Percentiles rank a stretch among this genome's conserved stretches.
Evolutionary conservation across 371 early-diverging fungal species (phyloP).

Genomic region (Circinella umbellata): DNA sequence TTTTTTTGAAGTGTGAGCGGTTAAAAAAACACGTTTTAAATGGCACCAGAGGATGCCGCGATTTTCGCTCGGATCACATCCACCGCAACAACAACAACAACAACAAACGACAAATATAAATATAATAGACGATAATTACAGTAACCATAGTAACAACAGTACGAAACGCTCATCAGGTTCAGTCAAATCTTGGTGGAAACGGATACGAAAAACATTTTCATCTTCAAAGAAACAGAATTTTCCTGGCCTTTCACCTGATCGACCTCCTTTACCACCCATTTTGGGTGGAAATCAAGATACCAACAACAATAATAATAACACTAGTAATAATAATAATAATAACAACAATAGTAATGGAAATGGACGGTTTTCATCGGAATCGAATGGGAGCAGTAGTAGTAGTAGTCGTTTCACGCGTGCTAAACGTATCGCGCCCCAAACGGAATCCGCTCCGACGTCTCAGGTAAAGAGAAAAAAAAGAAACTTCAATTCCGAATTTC

Average conservation of each 20-base stretch:
- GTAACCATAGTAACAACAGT: background rate
- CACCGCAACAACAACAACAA: conserved; percentile 12
- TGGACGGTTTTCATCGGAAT: conserved; percentile 5
- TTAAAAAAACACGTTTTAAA: conserved; percentile 1
- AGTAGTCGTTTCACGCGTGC: conserved; percentile 6
- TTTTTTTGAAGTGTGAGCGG: background rate
- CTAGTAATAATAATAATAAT: background rate
- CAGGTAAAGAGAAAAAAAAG: background rate
- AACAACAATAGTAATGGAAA: conserved; percentile 4
- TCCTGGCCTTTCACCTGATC: conserved; percentile 16
- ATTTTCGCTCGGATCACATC: conserved; percentile 14
- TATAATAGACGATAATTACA: background rate
- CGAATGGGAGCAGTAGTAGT: background rate
- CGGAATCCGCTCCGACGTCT: conserved; percentile 10
- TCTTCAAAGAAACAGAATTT: conserved; percentile 2
- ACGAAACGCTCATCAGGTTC: background rate
- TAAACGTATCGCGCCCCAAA: conserved; percentile 12
- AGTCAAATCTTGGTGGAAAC: conserved; percentile 6
- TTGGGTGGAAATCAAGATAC: background rate
- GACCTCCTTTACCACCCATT: conserved; percentile 17
- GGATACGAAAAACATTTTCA: conserved; percentile 3
- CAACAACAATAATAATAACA: conserved; percentile 8
- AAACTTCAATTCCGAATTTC: background rate
- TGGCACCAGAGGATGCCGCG: conserved; percentile 16
- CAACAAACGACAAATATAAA: background rate